Evolutionary conservation across 176 grass and related monocot species (phyloP), one percentile per base, ranked within the genome.

Genomic region (Bolboschoenus planiculmis): DNA sequence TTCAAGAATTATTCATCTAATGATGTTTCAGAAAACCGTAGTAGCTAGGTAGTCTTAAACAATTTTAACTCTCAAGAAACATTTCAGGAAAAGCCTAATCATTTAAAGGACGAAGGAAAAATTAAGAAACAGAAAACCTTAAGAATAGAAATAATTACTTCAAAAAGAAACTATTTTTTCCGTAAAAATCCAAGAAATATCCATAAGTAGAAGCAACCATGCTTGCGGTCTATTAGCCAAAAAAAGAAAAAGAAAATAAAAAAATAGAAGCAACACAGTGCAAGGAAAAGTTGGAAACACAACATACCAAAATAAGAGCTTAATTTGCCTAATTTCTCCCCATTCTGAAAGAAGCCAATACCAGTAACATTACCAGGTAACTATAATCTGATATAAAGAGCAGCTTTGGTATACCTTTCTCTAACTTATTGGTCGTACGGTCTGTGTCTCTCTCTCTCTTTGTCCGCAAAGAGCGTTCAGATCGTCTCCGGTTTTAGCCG

Each of bases 281-380:
- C 2, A 78, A 54, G 35, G 20, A 46, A 73, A 73, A 73, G 9
- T 3, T 29, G 56, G 10, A 59, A 60, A 61, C 11, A 62, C 20
- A 43, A 44, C 10, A 31, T 63, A 81, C 79, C 56, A 63, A 46
- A 81, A 63, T 81, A 20, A 60, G 59, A 61, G 79, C 33, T 21
- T 23, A 37, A 20, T 23, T 81, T 47, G 34, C 58, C 54, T 81
- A 42, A n/a, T 29, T 63, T 43, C 31, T 84, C 62, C 56, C 33
- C 20, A 46, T 68, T 55, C 48, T 84, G 47, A 44, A 81, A 24
- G 79, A 81, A 60, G 36, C 35, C 56, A 46, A 61, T 46, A 9
- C 55, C 13, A 48, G 42, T 1, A 46, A 73, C 3, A 27, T 13
- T 29, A 35, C 6, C 15, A n/a, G 20, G 16, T 5, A 55, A 14